Base-by-base conservation (phyloP, 2,329 filamentous ascomycete genomes). In the Chaetoscypha palmicola region DNA sequence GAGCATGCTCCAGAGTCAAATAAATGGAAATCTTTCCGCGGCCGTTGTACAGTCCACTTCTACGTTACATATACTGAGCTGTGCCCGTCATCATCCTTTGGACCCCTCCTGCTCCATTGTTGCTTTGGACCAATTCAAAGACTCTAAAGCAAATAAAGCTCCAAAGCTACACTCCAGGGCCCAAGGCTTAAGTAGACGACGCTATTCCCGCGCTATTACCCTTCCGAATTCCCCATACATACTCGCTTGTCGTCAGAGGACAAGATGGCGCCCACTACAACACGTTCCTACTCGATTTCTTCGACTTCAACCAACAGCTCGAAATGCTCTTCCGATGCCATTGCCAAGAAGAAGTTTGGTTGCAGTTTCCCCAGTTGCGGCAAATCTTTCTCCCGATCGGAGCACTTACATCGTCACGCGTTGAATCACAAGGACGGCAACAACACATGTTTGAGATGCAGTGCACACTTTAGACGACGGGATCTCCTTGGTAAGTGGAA, bases 381-480 rank as follows among this genome's bases (percentile, higher is more conserved):
- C 37, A 70, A 71, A 48, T 64, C 64, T 17, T 74, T 74, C 56
- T 71, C 69, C 7, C 64, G 71, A 28, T 68, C 69, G 3, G 71
- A 74, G 49, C 71, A 74, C 62, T 61, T 74, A 12, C 70, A 71
- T 43, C 64, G 71, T 14, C 72, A 75, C 54, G 64, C 67, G n/a
- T 59, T 74, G 34, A 74, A 74, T 47, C 71, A 74, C 50, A 64
- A 67, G 22, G 63, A 66, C 41, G 64, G 65, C 2, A 68, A 71
- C 20, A 69, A 69, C 49, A 76, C 72, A 2, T 77, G 74, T 51
- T 59, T 67, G 43, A 64, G 74, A 56, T 78, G 74, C 46, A 67
- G 69, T 42, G 70, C 73, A 11, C 73, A 77, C 55, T 78, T 77
- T 56, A 70, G 72, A 38, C 65, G 74, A 33, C 69, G 68, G 22